Conservation (phyloP, 2,329 filamentous ascomycete species). For the Talaromyces sp. region DNA sequence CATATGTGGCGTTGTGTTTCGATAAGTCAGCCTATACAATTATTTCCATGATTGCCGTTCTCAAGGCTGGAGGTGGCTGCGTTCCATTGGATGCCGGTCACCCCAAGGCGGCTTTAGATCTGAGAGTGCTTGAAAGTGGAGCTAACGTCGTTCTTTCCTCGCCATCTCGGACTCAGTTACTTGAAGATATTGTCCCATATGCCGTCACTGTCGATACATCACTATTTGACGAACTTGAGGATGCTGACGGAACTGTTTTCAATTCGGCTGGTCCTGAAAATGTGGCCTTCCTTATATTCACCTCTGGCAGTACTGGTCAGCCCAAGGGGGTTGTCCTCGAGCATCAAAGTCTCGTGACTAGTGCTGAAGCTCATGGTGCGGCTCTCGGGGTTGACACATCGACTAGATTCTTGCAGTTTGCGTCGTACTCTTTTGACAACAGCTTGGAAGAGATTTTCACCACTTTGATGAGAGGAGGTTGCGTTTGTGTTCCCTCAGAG, state of each 20-base stretch:
- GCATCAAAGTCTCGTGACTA: conserved; percentile 55
- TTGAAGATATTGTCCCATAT: conserved; percentile 39
- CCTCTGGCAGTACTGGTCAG: conserved; percentile 50
- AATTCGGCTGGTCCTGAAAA: conserved; percentile 13
- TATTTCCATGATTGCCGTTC: conserved; percentile 15
- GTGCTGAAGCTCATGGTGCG: conserved; percentile 25
- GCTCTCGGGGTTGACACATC: conserved; percentile 47
- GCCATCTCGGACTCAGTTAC: conserved; percentile 23
- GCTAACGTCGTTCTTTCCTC: conserved; percentile 11
- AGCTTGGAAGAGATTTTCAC: conserved; percentile 53
- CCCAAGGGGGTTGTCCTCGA: conserved; percentile 58
- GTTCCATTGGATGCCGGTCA: conserved; percentile 12
- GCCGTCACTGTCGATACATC: conserved; percentile 28
- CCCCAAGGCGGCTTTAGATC: conserved; percentile 9
- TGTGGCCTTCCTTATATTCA: conserved; percentile 59
- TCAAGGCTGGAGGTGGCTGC: conserved; percentile 17
- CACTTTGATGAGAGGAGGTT: conserved; percentile 54
- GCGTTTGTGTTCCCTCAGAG: conserved; percentile 55
- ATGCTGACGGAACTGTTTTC: background rate
- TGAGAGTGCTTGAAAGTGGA: conserved; percentile 8
- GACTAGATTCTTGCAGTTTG: conserved; percentile 58
- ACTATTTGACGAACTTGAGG: conserved; percentile 13
- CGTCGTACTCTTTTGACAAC: conserved; percentile 54
- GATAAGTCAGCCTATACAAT: conserved; percentile 16
- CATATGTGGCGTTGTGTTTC: conserved; percentile 23